Evolutionary conservation across 352 stramenopile genomes (phyloP).

Genomic region (Phytopythium boreale): DNA sequence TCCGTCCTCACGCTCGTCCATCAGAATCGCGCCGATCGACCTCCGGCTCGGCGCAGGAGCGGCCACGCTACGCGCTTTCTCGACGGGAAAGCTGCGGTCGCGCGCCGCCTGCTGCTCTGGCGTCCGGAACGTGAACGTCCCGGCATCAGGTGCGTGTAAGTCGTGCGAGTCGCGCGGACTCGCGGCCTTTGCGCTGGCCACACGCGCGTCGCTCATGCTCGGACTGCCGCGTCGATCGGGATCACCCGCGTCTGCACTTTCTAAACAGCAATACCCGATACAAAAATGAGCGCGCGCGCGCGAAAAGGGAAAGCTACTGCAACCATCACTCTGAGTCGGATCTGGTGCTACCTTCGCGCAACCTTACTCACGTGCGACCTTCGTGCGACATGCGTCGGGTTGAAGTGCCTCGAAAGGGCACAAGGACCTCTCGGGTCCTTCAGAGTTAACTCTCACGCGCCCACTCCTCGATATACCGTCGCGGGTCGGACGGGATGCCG

Average conservation of each 20-base stretch:
- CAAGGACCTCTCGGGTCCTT: not conserved
- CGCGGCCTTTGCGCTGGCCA: not conserved
- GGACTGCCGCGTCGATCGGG: not conserved
- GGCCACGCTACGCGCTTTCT: not conserved
- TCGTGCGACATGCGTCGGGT: not conserved
- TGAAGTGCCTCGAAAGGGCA: not conserved
- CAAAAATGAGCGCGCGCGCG: slow-evolving; percentile 1
- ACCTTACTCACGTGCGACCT: not conserved
- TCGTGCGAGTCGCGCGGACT: too few relatives aligned
- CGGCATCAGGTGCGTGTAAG: too few relatives aligned
- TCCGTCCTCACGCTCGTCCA: not conserved
- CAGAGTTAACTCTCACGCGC: not conserved
- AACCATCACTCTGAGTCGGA: not conserved
- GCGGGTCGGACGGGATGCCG: not conserved
- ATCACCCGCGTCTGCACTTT: not conserved
- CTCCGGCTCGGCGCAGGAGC: not conserved
- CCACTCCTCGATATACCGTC: not conserved
- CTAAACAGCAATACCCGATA: not conserved
- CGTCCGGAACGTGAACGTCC: not conserved
- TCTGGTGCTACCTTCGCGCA: not conserved
- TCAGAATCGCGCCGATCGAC: not conserved
- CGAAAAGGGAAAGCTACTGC: not conserved
- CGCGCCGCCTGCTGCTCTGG: slow-evolving; percentile 1
- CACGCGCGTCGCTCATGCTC: not conserved
- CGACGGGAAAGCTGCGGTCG: not conserved